Evolutionary conservation across 2,329 filamentous ascomycete species (phyloP).

Genomic region (Colletotrichum horii): DNA sequence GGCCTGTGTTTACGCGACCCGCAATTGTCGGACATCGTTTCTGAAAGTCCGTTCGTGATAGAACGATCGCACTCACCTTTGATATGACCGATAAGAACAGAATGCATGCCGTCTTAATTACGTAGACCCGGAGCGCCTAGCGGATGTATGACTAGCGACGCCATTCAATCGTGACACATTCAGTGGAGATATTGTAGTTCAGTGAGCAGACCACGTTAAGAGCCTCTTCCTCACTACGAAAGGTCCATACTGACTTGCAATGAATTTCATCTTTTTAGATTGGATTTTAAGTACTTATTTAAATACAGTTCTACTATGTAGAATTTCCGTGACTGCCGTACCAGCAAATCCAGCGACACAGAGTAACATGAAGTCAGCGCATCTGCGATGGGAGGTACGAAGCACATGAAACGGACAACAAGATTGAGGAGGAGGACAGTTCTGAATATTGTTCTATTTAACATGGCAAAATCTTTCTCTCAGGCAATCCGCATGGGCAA

Average conservation of each 20-base stretch:
- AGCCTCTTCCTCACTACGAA: not conserved
- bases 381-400: not conserved
- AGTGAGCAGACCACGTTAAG: not conserved
- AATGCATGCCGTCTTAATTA: fast-evolving
- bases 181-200: not conserved
- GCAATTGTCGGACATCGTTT: not conserved
- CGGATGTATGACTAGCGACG: not conserved
- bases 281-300: fast-evolving
- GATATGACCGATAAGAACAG: not conserved
- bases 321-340: not conserved
- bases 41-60: not conserved
- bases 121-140: not conserved
- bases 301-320: fast-evolving
- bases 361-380: not conserved
- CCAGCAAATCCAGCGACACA: not conserved
- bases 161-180: not conserved
- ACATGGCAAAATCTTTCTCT: fast-evolving
- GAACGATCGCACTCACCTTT: not conserved
- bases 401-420: not conserved
- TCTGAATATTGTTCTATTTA: fast-evolving
- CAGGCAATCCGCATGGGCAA: not conserved
- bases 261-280: not conserved
- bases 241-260: not conserved
- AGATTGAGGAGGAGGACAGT: not conserved
- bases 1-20: not conserved